Evolutionary conservation across 306 rosid species (phyloP), one percentile per base, ranked within the genome.

Genomic region (Quillaja saponaria): DNA sequence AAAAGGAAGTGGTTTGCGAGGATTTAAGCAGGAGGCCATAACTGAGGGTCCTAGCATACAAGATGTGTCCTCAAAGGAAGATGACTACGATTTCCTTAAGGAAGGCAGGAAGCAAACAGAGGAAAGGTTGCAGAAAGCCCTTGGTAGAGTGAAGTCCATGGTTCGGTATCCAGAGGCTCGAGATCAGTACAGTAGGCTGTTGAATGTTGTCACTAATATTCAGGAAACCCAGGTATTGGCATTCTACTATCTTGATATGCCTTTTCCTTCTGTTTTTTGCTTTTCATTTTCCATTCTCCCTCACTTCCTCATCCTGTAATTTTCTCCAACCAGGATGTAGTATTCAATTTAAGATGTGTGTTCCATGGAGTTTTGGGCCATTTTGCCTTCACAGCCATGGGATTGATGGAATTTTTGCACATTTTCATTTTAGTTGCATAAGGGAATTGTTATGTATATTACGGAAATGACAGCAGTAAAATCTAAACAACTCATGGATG

Each of bases 141-240:
- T 90, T 44, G 84, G 87, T 28, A 81, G 97, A 66, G 97, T 90
- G 69, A 87, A 87, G 85, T 87, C 97, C 54, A 90, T 90, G 97
- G 87, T 71, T 72, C 95, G 73, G 64, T 83, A 90, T 78, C 97
- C 92, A 5, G 97, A 90, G 66, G 97, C 95, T 31, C 84, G 97
- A 72, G 87, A 81, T 73, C 97, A 90, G 64, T 90, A 90, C 64
- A 79, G 72, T 69, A 82, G 95, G 68, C 80, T 90, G 52, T 66
- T 87, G 77, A 90, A 82, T 64, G 90, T 72, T 34, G 95, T 80
- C 21, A 58, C 79, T 39, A 86, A 83, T 62, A 71, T 87, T 58
- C 81, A 81, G 77, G 82, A 83, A 61, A 75, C 71, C 64, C 86
- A 87, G 97, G 97, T 90, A 81, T 74, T 37, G 20, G 4, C 31